Conservation (phyloP, 1,139 yeast species). For the Taphrina populina region DNA sequence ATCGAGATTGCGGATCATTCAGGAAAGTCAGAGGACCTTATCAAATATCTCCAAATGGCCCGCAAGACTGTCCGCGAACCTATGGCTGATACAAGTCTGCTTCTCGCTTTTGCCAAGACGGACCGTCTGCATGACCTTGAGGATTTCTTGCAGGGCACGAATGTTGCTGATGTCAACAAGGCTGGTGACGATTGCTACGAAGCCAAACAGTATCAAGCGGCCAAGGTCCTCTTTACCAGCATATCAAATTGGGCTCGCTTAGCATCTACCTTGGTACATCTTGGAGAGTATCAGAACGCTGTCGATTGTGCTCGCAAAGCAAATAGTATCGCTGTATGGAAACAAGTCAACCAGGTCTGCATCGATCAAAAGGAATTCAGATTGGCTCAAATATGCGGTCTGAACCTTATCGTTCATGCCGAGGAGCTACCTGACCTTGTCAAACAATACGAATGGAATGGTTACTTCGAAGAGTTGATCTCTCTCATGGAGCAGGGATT, state of each 20-base stretch:
- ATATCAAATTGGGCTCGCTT: conserved; percentile 92
- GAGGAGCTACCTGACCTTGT: conserved; percentile 94
- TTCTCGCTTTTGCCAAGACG: conserved; percentile 80
- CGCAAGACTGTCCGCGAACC: conserved; percentile 90
- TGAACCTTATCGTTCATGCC: conserved; percentile 93
- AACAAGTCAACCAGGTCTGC: conserved; percentile 95
- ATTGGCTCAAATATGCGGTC: conserved; percentile 97
- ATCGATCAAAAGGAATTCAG: conserved; percentile 92
- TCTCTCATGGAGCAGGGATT: conserved; percentile 93
- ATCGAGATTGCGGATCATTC: conserved; percentile 95
- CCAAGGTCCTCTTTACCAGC: conserved; percentile 79
- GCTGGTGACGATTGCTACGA: conserved; percentile 91
- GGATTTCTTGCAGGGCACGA: conserved; percentile 76
- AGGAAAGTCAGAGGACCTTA: conserved; percentile 90
- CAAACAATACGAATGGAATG: conserved; percentile 79
- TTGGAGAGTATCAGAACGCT: conserved; percentile 91
- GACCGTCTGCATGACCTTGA: conserved; percentile 78
- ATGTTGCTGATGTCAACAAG: conserved; percentile 86
- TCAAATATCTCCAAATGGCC: conserved; percentile 89
- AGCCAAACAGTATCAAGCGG: conserved; percentile 83
- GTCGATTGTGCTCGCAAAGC: conserved; percentile 99
- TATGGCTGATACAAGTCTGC: conserved; percentile 83
- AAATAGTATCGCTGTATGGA: conserved; percentile 91
- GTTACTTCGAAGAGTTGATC: conserved; percentile 87
- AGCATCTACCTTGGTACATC: conserved; percentile 89